These are phyloP conservation scores for Penicillium bovifimosum DNA, from an alignment of 495 filamentous ascomycete genomes.

Conservation along the genomic window DNA sequence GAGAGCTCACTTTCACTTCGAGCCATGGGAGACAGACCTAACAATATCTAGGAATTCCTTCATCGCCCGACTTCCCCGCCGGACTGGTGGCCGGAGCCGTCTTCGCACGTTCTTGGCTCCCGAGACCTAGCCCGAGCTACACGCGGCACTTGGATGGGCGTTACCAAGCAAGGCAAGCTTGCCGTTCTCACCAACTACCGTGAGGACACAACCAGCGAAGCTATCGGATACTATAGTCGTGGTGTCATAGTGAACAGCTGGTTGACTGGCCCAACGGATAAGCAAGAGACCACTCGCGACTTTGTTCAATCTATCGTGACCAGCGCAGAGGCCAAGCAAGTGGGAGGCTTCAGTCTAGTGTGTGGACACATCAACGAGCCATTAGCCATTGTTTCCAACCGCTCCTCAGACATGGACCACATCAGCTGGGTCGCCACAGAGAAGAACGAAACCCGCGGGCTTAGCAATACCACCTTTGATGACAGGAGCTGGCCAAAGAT, in stretches of 20 bases:
- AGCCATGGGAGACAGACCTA: conserved; percentile 6
- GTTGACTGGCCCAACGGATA: conserved; percentile 46
- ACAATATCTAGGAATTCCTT: conserved; percentile 65
- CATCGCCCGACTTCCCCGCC: conserved; percentile 77
- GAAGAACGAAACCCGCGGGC: conserved; percentile 62
- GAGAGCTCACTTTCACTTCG: conserved; percentile 12
- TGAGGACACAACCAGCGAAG: conserved; percentile 51
- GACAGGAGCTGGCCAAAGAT: conserved; percentile 84
- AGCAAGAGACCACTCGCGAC: conserved; percentile 41
- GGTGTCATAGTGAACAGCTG: conserved; percentile 86
- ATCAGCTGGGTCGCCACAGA: conserved; percentile 61
- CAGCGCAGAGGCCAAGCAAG: conserved; percentile 44
- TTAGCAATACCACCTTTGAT: conserved; percentile 80
- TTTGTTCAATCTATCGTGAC: conserved; percentile 67
- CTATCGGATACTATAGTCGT: conserved; percentile 59
- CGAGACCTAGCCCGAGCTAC: conserved; percentile 60
- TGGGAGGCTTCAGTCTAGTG: conserved; percentile 90
- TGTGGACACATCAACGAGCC: conserved; percentile 76
- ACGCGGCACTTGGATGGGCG: conserved; percentile 88
- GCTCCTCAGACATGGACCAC: conserved; percentile 53
- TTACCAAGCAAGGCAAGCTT: conserved; percentile 77
- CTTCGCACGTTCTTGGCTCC: conserved; percentile 58
- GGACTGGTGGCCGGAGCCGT: conserved; percentile 71
- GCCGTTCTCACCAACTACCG: conserved; percentile 94
- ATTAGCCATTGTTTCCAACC: conserved; percentile 83